A percentile compares a stretch with the other conserved stretches of the same genome.
phyloP scores from a whole-genome alignment of 257 asterid species.

The Ligustrum vulgare region DNA sequence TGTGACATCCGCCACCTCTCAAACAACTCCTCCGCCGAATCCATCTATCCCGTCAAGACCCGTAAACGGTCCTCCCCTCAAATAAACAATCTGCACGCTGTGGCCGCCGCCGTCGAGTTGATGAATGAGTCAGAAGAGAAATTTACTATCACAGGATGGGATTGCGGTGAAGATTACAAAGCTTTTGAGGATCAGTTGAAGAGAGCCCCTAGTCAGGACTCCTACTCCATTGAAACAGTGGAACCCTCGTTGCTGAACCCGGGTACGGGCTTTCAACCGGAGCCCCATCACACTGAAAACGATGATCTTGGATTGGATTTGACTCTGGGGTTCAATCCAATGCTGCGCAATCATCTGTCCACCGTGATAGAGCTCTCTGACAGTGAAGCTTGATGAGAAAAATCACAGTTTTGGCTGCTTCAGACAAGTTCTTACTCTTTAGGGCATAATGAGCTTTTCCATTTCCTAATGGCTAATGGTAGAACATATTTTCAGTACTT shows the following conservation, averaged over 20 bases:
- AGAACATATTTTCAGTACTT: not conserved
- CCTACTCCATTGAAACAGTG: slow-evolving; percentile 58
- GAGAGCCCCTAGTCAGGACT: slow-evolving; percentile 63
- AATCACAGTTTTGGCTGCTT: slow-evolving; percentile 31
- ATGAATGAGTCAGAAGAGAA: slow-evolving; percentile 36
- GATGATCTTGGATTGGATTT: slow-evolving; percentile 49
- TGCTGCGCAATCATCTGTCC: slow-evolving; percentile 15
- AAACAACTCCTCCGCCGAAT: slow-evolving; percentile 31
- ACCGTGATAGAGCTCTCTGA: slow-evolving; percentile 38
- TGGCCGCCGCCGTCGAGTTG: slow-evolving; percentile 5
- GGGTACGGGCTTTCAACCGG: slow-evolving; percentile 32
- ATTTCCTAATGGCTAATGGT: not conserved
- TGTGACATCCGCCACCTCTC: slow-evolving; percentile 74
- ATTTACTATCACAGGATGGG: slow-evolving; percentile 80
- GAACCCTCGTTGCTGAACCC: slow-evolving; percentile 49
- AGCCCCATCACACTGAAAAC: slow-evolving; percentile 2
- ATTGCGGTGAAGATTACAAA: slow-evolving; percentile 20
- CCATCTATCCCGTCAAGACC: slow-evolving; percentile 32
- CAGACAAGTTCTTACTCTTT: not conserved
- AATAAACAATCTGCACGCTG: slow-evolving; percentile 12
- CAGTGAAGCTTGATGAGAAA: slow-evolving; percentile 27
- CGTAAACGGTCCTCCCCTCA: slow-evolving; percentile 48
- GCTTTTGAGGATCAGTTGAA: slow-evolving; percentile 24
- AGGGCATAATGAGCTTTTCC: not conserved
- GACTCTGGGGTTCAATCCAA: slow-evolving; percentile 41